Conservation (phyloP, 1,284 basidiomycete genomes). For the Rhodotorula sp. region DNA sequence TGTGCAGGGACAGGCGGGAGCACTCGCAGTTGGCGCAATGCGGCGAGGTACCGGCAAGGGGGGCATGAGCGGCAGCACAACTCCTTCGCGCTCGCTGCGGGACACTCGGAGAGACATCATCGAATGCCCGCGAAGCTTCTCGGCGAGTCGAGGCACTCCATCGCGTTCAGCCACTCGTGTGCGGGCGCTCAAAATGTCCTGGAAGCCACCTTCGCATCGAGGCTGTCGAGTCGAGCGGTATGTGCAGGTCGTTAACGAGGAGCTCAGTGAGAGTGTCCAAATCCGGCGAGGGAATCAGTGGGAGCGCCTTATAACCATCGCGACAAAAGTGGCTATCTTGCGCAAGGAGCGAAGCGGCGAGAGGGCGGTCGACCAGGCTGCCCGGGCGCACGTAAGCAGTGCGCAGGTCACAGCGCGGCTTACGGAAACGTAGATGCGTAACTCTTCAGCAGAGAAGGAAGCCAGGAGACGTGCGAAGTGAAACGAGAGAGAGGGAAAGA, state of each 20-base stretch:
- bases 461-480: too few relatives aligned
- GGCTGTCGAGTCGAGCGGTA: background rate
- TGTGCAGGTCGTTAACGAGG: background rate
- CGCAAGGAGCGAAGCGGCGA: conserved; percentile 49
- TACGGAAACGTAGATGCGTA: too few relatives aligned
- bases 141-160: background rate
- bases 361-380: too few relatives aligned
- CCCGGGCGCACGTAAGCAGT: too few relatives aligned
- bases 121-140: background rate
- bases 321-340: background rate
- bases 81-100: background rate
- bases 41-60: background rate
- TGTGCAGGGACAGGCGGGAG: background rate
- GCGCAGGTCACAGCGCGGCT: too few relatives aligned
- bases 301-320: conserved; percentile 1
- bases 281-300: background rate
- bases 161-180: background rate
- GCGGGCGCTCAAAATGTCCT: background rate
- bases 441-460: too few relatives aligned
- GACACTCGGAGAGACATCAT: too few relatives aligned
- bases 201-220: conserved; percentile 1
- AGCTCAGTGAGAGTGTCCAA: background rate
- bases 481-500: too few relatives aligned
- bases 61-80: background rate
- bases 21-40: background rate